Conservation (phyloP, 306 rosid genomes). For the Prunus mume region DNA sequence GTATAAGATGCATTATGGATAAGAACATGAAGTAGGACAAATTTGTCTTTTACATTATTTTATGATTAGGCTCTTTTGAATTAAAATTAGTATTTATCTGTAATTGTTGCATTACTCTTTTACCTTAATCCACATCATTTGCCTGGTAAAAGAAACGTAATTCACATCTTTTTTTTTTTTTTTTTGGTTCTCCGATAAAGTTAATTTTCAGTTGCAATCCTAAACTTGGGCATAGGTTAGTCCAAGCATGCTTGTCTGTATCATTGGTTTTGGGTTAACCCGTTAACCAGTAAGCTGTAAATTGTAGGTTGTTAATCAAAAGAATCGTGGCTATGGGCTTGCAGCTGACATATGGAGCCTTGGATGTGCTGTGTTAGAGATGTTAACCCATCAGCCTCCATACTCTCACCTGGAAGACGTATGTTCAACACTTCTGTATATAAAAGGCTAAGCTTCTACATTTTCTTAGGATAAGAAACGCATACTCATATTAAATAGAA, state of each 20-base stretch:
- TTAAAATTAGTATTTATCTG: neutral
- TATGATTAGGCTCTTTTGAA: neutral
- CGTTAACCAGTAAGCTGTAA: neutral
- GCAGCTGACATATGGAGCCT: slow-evolving; percentile 98
- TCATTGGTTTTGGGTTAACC: neutral
- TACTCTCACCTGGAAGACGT: slow-evolving; percentile 64
- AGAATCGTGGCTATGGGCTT: slow-evolving; percentile 71
- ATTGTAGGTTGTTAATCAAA: slow-evolving; percentile 81
- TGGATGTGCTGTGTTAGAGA: slow-evolving; percentile 92
- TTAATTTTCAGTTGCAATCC: neutral
- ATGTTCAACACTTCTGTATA: slow-evolving; percentile 27
- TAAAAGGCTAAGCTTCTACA: neutral
- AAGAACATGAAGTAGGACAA: neutral
- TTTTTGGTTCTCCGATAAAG: too few species aligned
- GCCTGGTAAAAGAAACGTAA: neutral
- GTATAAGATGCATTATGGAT: neutral
- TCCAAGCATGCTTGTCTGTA: neutral
- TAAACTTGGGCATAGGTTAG: neutral
- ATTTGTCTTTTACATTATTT: neutral
- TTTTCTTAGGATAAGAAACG: neutral
- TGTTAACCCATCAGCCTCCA: slow-evolving; percentile 71
- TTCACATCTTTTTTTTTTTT: neutral
- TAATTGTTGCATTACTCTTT: neutral
- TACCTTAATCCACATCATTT: neutral
- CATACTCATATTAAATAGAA: neutral